Base-by-base conservation (phyloP, 1,139 yeast species). In the Protomyces inundatus region DNA sequence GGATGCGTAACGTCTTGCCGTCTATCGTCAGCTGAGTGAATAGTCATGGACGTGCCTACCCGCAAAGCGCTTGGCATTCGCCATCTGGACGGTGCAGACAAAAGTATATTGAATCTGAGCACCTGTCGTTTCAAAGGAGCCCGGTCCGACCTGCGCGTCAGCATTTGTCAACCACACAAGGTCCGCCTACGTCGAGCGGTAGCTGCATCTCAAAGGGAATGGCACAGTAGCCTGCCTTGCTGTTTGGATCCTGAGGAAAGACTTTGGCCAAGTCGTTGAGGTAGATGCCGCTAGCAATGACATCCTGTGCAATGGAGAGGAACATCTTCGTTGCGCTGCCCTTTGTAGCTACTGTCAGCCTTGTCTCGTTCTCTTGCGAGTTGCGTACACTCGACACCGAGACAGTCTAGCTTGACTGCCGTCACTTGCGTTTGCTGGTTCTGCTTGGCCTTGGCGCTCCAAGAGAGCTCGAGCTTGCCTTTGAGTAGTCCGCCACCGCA, bases 181-280 rank as follows among this genome's bases (percentile, higher is more conserved):
- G 23, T 10, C 9, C 1, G 10, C 32, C 6, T 3, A 59, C 64
- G 54, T 64, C 61, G 14, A 64, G 54, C 12, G 66, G 66, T n/a
- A 64, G 53, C 54, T 58, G 66, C 16, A 64, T 12, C 40, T 59
- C 66, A 46, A 64, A 64, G 14, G 66, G 62, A 4, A 58, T 40
- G 16, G 42, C 9, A 16, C 62, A 58, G 23, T 52, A 39, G 16
- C 62, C 56, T 3, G 40, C 40, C 9, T 12, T 39, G n/a, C 39
- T 35, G 16, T 52, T 51, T 4, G 45, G 35, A 9, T 52, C 62
- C 33, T 58, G 55, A 5, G 46, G 56, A 23, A 52, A 58, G 35
- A 50, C 45, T 39, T 40, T 58, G 14, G 39, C n/a, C 45, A 58
- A 42, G 16, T 58, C 56, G 52, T 42, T 37, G 32, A 58, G 52